Percentiles rank a stretch among this genome's conserved stretches.
phyloP scores from a whole-genome alignment of 805 yeast genomes.

The Candida tammaniensis region DNA sequence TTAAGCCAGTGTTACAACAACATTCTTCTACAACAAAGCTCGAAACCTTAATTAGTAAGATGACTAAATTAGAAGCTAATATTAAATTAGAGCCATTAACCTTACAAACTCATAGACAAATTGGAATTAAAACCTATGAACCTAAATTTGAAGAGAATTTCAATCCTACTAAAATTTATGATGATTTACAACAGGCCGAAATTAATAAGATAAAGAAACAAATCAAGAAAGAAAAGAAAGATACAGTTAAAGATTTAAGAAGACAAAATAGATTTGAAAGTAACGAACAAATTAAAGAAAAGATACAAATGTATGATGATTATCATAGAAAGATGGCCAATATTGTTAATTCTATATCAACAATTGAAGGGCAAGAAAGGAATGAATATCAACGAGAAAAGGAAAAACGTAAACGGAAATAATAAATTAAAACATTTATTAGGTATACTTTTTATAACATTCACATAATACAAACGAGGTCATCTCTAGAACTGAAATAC shows the following conservation, averaged over 20 bases:
- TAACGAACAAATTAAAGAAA: constrained; percentile 75
- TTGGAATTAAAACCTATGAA: constrained; percentile 78
- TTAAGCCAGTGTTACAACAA: constrained; percentile 20
- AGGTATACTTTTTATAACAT: constrained; percentile 7
- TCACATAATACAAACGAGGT: neutral
- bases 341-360: constrained; percentile 80
- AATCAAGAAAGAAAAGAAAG: constrained; percentile 88
- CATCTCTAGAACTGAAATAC: neutral
- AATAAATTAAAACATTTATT: constrained; percentile 6
- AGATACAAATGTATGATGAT: constrained; percentile 68
- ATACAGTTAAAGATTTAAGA: constrained; percentile 84
- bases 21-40: constrained; percentile 29
- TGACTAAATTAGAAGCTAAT: constrained; percentile 44
- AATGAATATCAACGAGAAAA: constrained; percentile 88
- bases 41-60: constrained; percentile 45
- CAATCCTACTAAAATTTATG: constrained; percentile 93
- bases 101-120: constrained; percentile 78
- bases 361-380: constrained; percentile 94
- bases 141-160: constrained; percentile 95
- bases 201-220: constrained; percentile 77
- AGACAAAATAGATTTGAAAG: constrained; percentile 85
- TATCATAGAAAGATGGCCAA: constrained; percentile 90
- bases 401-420: constrained; percentile 47
- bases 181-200: constrained; percentile 72
- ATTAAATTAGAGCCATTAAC: constrained; percentile 55